Evolutionary conservation across 2,329 filamentous ascomycete genomes (phyloP).

Genomic region (Xylaria sp.): DNA sequence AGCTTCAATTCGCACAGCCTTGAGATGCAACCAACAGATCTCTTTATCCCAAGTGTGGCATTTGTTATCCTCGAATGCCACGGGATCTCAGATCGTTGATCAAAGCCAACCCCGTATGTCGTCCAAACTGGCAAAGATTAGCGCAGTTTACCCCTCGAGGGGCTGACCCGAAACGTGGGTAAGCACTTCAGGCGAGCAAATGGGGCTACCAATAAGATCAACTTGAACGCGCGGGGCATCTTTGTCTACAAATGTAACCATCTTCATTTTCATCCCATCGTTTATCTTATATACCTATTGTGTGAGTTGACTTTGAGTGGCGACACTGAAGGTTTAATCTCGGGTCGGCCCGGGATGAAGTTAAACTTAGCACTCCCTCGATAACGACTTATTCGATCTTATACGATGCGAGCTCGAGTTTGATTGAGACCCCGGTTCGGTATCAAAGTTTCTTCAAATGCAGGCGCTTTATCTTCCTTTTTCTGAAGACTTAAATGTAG

Average conservation of each 20-base stretch:
- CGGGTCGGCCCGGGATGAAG: background rate
- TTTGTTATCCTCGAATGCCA: background rate
- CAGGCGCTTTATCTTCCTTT: background rate
- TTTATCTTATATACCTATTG: background rate
- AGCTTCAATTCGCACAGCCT: background rate
- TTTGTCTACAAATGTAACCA: background rate
- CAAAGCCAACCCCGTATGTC: background rate
- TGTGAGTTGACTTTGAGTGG: background rate
- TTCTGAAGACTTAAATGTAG: background rate
- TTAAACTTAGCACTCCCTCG: background rate
- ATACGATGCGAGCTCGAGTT: background rate
- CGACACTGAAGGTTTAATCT: background rate
- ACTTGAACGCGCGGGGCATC: background rate
- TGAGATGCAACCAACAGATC: background rate
- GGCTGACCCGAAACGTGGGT: constrained; percentile 9
- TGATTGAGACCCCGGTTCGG: background rate
- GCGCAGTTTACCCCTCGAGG: constrained; percentile 16
- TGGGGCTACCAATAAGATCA: constrained; percentile 14
- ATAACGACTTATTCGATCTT: background rate
- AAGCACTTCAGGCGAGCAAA: constrained; percentile 13
- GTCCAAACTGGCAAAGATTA: constrained; percentile 13
- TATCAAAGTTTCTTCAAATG: background rate
- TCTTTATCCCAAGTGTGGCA: background rate
- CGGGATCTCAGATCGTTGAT: background rate
- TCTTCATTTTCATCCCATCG: background rate